Conservation (phyloP, 1,284 basidiomycete genomes). For the Trametes polyzona region DNA sequence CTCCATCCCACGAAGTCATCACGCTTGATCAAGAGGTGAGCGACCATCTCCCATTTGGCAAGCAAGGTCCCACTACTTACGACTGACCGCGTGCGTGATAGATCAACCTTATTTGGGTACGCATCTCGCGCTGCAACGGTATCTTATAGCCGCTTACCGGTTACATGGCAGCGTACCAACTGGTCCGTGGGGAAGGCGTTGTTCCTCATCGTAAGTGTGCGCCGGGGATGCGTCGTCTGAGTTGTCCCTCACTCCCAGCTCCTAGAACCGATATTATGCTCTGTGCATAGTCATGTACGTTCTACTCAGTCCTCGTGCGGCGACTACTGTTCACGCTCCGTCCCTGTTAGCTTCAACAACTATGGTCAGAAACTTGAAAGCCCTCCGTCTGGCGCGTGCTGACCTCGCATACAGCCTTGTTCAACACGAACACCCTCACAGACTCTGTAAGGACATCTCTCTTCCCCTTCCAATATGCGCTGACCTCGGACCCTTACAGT, state of each 20-base stretch:
- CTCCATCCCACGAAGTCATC: conserved; percentile 41
- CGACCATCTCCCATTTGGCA: neutral
- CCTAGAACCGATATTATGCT: conserved; percentile 59
- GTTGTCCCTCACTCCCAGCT: neutral
- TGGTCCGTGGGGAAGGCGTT: conserved; percentile 56
- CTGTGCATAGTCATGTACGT: conserved; percentile 53
- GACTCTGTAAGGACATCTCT: conserved; percentile 33
- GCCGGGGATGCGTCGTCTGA: neutral
- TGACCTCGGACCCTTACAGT: conserved; percentile 24
- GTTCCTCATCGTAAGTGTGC: conserved; percentile 50
- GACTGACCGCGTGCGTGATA: conserved; percentile 25
- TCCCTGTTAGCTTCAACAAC: conserved; percentile 48
- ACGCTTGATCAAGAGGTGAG: conserved; percentile 58
- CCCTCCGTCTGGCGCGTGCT: conserved; percentile 3
- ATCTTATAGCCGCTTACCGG: too few relatives aligned
- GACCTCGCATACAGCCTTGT: conserved; percentile 35
- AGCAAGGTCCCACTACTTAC: neutral
- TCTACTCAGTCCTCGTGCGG: neutral
- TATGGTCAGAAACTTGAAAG: conserved; percentile 42
- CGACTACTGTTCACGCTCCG: neutral
- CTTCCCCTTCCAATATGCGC: neutral
- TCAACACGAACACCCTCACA: conserved; percentile 34
- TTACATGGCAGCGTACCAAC: conserved; percentile 43
- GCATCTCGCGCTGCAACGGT: too few relatives aligned
- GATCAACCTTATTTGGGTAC: conserved; percentile 60